Conservation (phyloP, 1,284 basidiomycete genomes). For the Cryptococcus hybrid region DNA sequence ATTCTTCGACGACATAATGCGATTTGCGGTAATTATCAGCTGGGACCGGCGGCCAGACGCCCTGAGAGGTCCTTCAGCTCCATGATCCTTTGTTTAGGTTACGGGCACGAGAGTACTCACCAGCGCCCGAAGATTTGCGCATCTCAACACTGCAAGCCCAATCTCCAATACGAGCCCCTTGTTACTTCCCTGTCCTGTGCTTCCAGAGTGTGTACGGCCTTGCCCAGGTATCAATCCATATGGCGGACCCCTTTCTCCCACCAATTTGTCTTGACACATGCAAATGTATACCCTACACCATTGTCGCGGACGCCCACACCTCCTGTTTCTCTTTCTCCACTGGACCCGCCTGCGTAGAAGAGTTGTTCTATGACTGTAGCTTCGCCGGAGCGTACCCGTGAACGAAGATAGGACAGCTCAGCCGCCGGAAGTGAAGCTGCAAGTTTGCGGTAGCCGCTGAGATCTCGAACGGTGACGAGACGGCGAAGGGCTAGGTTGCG, state of each 20-base stretch:
- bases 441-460: conserved; percentile 68
- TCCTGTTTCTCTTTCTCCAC: conserved; percentile 15
- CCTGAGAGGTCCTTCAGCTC: conserved; percentile 47
- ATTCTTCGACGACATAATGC: conserved; percentile 74
- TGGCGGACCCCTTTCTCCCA: conserved; percentile 24
- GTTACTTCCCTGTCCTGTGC: conserved; percentile 14
- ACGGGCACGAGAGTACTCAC: conserved; percentile 19
- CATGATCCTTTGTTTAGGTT: not conserved
- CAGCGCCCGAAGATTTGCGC: conserved; percentile 67
- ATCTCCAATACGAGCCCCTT: conserved; percentile 65
- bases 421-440: conserved; percentile 69
- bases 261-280: conserved; percentile 5
- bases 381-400: conserved; percentile 67
- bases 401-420: conserved; percentile 64
- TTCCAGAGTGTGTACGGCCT: conserved; percentile 33
- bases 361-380: conserved; percentile 64
- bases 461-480: conserved; percentile 67
- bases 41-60: conserved; percentile 76
- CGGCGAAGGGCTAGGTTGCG: conserved; percentile 56
- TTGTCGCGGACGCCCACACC: conserved; percentile 40
- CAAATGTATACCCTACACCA: conserved; percentile 57
- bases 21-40: conserved; percentile 78
- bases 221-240: conserved; percentile 46
- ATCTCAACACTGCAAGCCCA: conserved; percentile 74
- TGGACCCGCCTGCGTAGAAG: conserved; percentile 65